Base-by-base conservation (phyloP, 2,329 filamentous ascomycete species). In the Pseudogymnoascus sp. region DNA sequence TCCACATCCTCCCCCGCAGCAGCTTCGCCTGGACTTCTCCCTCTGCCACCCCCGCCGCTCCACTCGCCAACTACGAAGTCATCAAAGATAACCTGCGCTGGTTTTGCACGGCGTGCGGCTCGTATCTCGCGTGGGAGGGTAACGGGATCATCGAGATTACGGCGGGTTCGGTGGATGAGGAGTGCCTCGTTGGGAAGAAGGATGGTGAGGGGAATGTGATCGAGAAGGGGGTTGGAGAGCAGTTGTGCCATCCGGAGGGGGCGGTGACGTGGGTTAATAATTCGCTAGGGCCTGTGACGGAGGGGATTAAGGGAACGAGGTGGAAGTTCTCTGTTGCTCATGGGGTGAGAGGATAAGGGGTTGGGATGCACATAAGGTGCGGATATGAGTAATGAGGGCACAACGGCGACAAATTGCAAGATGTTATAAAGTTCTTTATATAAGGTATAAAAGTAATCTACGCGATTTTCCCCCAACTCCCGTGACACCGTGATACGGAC, bases 31-130 rank as follows among this genome's bases (percentile, higher is more conserved):
- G 67, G 67, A 59, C 60, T 13, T 64, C 63, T 8, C 45, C 26
- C 5, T 30, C 45, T 5, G 75, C 77, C 30, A 74, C 74, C 0
- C 68, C 74, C 0, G 67, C 65, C 0, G 26, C 45, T 30, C 45
- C 45, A 52, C 61, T 69, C 19, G 71, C 70, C 48, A 69, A 70
- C 13, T 81, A 74, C 68, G 68, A 68, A 28, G 75, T 77, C 30
- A 74, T 74, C 1, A 67, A 74, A 0, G 68, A 65, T 1, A 70
- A 68, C 57, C 70, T 73, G 62, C 77, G 80, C 15, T 74, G 71
- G 1, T 80, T 82, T 70, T 82, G 80, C 68, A 62, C 66, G 15
- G 65, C 63, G 1, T 82, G 80, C 68, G 78, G 80, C 10, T 76
- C 75, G 26, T 73, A 77, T 45, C 64, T 82, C n/a, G 78, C 74